These are phyloP conservation scores for Boletus semigastroideus DNA, from an alignment of 1,284 basidiomycete genomes.

Conservation along the genomic window DNA sequence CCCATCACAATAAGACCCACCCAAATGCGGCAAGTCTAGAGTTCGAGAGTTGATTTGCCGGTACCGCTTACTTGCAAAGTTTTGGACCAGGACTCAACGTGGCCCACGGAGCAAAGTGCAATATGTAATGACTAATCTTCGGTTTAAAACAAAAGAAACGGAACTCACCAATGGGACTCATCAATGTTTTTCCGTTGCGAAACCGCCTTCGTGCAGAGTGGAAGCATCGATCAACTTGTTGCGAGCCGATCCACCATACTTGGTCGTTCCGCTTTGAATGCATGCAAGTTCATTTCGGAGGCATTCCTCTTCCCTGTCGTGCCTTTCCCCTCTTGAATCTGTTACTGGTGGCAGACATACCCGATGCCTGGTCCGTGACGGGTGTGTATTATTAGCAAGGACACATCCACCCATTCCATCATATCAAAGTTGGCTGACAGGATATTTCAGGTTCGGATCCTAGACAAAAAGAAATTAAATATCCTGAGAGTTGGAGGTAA, in stretches of 20 bases:
- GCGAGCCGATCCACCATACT: neutral
- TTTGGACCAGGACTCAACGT: neutral
- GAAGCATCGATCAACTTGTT: neutral
- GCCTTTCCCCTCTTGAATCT: neutral
- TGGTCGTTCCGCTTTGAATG: neutral
- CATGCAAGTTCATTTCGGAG: conserved; percentile 1
- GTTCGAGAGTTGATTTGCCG: neutral
- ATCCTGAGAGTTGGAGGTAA: neutral
- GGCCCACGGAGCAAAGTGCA: conserved; percentile 1
- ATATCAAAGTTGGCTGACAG: too few species aligned
- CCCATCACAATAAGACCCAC: conserved; percentile 16
- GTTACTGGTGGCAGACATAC: neutral
- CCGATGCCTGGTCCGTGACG: neutral
- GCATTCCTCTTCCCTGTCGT: neutral
- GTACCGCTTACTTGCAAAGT: neutral
- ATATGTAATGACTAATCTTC: neutral
- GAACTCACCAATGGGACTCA: neutral
- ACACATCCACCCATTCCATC: neutral
- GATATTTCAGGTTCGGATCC: neutral
- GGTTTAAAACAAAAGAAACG: conserved; percentile 15
- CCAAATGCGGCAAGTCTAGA: conserved; percentile 26
- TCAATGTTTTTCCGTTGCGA: neutral
- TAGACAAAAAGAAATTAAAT: conserved; percentile 4
- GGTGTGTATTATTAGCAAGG: neutral
- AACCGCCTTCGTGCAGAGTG: too few species aligned